Conservation (phyloP, 2,329 filamentous ascomycete species). For the Lecanicillium sp. region DNA sequence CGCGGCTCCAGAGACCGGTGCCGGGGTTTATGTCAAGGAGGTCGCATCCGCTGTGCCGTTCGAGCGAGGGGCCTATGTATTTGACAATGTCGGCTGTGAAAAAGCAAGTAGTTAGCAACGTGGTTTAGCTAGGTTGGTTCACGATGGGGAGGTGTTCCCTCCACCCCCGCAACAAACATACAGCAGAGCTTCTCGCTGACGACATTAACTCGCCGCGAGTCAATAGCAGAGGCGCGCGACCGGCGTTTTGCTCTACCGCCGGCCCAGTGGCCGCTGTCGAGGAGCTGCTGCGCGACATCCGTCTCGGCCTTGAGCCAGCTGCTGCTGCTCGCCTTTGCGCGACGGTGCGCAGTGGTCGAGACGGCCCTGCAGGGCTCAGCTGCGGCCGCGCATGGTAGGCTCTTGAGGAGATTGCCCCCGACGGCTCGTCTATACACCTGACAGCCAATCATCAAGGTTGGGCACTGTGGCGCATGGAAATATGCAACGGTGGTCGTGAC, state of each 20-base stretch:
- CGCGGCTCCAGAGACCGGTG: slow-evolving; percentile 68
- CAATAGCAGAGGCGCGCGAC: slow-evolving; percentile 14
- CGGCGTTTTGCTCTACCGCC: neutral
- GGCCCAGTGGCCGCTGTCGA: slow-evolving; percentile 23
- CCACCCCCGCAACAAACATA: slow-evolving; percentile 24
- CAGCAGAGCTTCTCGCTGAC: slow-evolving; percentile 46
- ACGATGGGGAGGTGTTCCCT: no score
- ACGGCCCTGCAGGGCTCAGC: no score
- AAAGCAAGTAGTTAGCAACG: neutral
- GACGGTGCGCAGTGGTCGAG: no score
- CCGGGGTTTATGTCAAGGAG: slow-evolving; percentile 85
- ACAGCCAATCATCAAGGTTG: slow-evolving; percentile 7
- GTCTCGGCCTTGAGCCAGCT: slow-evolving; percentile 3
- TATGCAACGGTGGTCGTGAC: no score
- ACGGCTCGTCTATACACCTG: neutral
- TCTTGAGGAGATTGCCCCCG: neutral
- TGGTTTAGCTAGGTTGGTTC: neutral
- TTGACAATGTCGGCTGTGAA: slow-evolving; percentile 59
- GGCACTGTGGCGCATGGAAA: no score
- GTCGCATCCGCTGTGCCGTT: slow-evolving; percentile 70
- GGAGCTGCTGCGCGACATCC: slow-evolving; percentile 21
- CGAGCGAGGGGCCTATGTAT: slow-evolving; percentile 63
- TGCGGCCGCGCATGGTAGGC: neutral
- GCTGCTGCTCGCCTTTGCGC: no score
- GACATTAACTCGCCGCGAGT: slow-evolving; percentile 44